Evolutionary conservation across 2,329 filamentous ascomycete species (phyloP), one percentile per base, ranked within the genome.

Genomic region (Curvularia sp.): DNA sequence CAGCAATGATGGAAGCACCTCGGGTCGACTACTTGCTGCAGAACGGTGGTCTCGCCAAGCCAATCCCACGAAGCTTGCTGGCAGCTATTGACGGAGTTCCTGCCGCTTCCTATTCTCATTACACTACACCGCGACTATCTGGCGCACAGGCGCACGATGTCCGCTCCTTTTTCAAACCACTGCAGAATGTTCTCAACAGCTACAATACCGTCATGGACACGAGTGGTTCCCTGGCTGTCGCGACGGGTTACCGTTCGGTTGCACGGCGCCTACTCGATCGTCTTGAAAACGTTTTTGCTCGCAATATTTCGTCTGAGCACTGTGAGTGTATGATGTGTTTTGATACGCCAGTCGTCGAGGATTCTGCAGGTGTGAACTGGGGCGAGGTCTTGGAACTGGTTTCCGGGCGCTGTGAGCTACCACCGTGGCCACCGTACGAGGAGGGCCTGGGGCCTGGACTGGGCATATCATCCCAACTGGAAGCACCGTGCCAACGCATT

Each of bases 371-470:
- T 2, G 83, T 97, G 28, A 95, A 92, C 61, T 99, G 94, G 94
- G 94, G 95, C 9, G 94, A 98, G 74, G 93, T 98, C 12, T 80
- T 99, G 23, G 95, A 99, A 77, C 88, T 93, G 73, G 93, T 97
- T 12, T 95, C 92, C 63, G 94, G 94, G 18, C 87, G 94, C 53
- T 87, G 92, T 58, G 92, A 96, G 67, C 83, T 97, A 50, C 93
- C 94, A 0, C 79, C 84, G 15, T 97, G 94, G 94, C 94, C 94
- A 21, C 92, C 94, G 0, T 95, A 97, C 71, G 88, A 87, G 66
- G 63, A 70, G 25, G 62, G 60, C 0, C 61, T 67, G 4, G 83
- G 84, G 39, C 82, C 86, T 36, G 87, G 86, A 3, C 77, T 87
- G n/a, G 84, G 83, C n/a, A 80, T 87, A 38, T 64, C 68, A 3